phyloP scores from a whole-genome alignment of 495 filamentous ascomycete species.

The Amniculicola lignicola region DNA sequence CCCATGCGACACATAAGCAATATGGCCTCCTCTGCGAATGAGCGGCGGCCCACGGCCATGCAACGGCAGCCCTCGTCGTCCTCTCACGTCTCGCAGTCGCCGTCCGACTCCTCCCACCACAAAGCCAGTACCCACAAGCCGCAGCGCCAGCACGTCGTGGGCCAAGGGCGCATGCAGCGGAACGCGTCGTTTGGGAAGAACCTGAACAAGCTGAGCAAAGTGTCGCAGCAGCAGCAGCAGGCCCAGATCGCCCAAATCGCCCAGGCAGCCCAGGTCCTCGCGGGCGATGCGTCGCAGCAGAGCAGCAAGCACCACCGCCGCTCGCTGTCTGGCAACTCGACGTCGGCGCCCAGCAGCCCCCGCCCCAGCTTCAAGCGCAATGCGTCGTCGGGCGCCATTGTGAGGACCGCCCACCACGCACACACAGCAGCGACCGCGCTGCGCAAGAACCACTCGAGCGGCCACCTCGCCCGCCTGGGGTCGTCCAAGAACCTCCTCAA shows the following conservation, averaged over 20 bases:
- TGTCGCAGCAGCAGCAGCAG: constrained; percentile 28
- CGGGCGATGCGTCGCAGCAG: constrained; percentile 26
- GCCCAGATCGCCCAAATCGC: too few relatives aligned
- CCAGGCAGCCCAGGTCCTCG: too few relatives aligned
- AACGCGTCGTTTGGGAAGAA: constrained; percentile 36
- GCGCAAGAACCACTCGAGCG: constrained; percentile 42
- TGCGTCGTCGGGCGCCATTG: constrained; percentile 37
- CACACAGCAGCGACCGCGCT: constrained; percentile 31
- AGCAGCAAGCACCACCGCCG: constrained; percentile 31
- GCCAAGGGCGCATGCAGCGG: constrained; percentile 30
- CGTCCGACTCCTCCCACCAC: constrained; percentile 28
- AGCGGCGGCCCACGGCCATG: constrained; percentile 26
- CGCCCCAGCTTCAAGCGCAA: constrained; percentile 38
- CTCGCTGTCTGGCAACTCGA: constrained; percentile 32
- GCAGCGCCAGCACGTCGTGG: constrained; percentile 35
- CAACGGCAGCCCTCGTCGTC: constrained; percentile 33
- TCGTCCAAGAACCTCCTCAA: constrained; percentile 36
- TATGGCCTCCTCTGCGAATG: constrained; percentile 29
- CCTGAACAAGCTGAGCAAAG: constrained; percentile 37
- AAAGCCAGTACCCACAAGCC: constrained; percentile 25
- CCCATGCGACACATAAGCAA: constrained; percentile 27
- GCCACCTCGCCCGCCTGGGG: constrained; percentile 36
- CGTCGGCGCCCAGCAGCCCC: constrained; percentile 33
- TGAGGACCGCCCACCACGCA: constrained; percentile 28
- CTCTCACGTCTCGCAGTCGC: constrained; percentile 35